Evolutionary conservation across 2,329 filamentous ascomycete genomes (phyloP).

Genomic region (Aspergillus luchuensis): DNA sequence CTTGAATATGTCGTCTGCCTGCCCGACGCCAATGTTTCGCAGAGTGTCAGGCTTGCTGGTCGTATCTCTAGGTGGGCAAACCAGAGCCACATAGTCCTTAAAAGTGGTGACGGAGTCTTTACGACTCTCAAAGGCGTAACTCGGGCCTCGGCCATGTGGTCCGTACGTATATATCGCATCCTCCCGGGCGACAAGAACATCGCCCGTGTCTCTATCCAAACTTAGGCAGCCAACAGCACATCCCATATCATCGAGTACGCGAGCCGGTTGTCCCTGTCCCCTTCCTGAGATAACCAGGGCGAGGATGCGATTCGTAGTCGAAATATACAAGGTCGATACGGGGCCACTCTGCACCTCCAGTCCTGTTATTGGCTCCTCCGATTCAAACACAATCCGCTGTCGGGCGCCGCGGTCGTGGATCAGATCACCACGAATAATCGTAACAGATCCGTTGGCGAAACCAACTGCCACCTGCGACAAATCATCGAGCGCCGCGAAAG

Average conservation of each 20-base stretch:
- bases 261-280: constrained; percentile 84
- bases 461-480: constrained; percentile 91
- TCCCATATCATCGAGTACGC: constrained; percentile 84
- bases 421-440: constrained; percentile 87
- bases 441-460: constrained; percentile 93
- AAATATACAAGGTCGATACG: constrained; percentile 81
- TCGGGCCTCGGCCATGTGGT: constrained; percentile 78
- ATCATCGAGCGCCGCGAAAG: constrained; percentile 84
- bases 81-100: constrained; percentile 81
- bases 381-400: constrained; percentile 93
- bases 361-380: constrained; percentile 92
- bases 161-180: constrained; percentile 97
- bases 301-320: constrained; percentile 84
- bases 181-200: constrained; percentile 88
- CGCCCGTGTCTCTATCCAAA: constrained; percentile 73
- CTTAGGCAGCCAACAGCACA: constrained; percentile 97
- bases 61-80: constrained; percentile 72
- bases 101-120: constrained; percentile 81
- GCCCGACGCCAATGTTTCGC: constrained; percentile 71
- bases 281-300: constrained; percentile 84
- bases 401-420: constrained; percentile 93
- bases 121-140: constrained; percentile 85
- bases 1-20: constrained; percentile 77
- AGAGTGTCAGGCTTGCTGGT: constrained; percentile 62
- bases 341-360: constrained; percentile 71